Base-by-base conservation (phyloP, 345 rosid species). In the Eucalyptus guilfoylei region DNA sequence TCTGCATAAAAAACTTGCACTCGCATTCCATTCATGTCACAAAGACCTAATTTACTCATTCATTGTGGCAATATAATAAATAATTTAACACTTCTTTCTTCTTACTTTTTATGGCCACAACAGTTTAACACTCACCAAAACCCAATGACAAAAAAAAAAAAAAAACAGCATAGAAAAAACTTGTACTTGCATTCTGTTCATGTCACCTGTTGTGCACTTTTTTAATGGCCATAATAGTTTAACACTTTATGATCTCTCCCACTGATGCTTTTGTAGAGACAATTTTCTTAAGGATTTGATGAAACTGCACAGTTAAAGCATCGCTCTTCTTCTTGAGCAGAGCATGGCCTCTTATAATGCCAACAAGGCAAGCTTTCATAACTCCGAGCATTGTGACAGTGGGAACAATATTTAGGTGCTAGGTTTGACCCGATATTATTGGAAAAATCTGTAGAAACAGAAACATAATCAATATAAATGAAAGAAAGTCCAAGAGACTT, bases 261-360 rank as follows among this genome's bases (percentile, higher is more conserved):
- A 89, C 87, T 13, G 88, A 89, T 55, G 76, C 90, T 67, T 89
- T 89, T n/a, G 90, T 76, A 86, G 90, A 32, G 86, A 89, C 90
- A 86, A 89, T 89, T 42, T 89, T 87, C 86, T 89, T 89, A 69
- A 89, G 90, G 86, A 89, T 44, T 86, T 67, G n/a, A n/a, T 50
- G 86, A 44, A 87, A 88, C n/a, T n/a, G n/a, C 86, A 87, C 88
- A 4, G 88, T 89, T n/a, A 89, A 49, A 44, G 90, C 90, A 76
- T 89, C 90, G 7, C 90, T 89, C 90, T 89, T 89, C 64, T 89
- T 89, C 90, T 89, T 89, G 72, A 89, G 88, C 88, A 89, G 54
- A 26, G 90, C 90, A 86, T 89, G 90, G 50, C 90, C 90, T 86
- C 90, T 76, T 30, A 87, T 89, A 86, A 87, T 87, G 12, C 90